Conservation (phyloP, 768 basidiomycete species). For the Tricholoma flavovirens region DNA sequence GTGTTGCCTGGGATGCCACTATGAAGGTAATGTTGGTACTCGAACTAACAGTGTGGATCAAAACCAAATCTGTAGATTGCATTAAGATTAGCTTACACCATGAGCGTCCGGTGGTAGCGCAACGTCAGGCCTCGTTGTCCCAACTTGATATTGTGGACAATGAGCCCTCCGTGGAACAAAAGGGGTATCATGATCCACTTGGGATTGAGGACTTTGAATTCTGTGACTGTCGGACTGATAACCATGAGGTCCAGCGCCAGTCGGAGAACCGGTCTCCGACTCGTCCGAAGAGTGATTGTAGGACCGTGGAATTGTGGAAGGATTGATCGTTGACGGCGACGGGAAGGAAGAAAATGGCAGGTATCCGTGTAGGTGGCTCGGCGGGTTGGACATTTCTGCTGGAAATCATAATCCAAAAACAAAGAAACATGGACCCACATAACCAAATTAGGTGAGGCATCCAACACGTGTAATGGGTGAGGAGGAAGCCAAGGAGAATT, state of each 20-base stretch:
- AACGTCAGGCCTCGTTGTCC: neutral
- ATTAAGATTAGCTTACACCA: neutral
- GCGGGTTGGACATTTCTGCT: constrained; percentile 10
- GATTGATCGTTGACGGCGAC: constrained; percentile 3
- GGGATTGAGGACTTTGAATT: neutral
- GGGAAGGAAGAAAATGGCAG: constrained; percentile 3
- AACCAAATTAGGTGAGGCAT: neutral
- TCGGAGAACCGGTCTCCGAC: constrained; percentile 11
- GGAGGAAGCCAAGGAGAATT: constrained; percentile 4
- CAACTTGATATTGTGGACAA: neutral
- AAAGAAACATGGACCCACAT: constrained; percentile 13
- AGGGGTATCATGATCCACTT: neutral
- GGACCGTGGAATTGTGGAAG: constrained; percentile 11
- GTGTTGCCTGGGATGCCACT: neutral
- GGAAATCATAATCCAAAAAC: constrained; percentile 10
- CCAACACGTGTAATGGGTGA: neutral
- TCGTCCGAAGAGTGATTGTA: constrained; percentile 14
- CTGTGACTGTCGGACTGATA: constrained; percentile 8
- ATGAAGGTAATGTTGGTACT: neutral
- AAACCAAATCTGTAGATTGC: neutral
- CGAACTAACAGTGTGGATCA: neutral
- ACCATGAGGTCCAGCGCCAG: constrained; percentile 9
- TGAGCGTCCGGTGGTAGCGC: neutral
- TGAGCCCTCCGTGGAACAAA: constrained; percentile 1
- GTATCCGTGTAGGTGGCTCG: constrained; percentile 5